Evolutionary conservation across 768 basidiomycete genomes (phyloP).

Genomic region (Favolaschia claudopus): DNA sequence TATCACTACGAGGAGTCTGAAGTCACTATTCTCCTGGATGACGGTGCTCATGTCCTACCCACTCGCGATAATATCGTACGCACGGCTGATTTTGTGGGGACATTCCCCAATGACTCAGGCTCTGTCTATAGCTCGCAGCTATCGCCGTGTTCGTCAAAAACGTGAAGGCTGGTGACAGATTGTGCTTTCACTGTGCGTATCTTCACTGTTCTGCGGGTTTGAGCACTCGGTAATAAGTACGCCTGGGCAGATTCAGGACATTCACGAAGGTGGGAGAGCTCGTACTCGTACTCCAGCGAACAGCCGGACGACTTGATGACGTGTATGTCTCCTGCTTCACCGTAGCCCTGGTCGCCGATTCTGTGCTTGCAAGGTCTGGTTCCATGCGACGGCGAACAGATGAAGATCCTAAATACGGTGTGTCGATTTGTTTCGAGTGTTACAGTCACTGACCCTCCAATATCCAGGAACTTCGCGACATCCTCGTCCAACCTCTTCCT

Average conservation of each 20-base stretch:
- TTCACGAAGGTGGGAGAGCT: conserved; percentile 8
- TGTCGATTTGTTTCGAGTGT: not conserved
- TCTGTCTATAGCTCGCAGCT: conserved; percentile 17
- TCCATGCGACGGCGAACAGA: conserved; percentile 10
- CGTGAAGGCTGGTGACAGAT: conserved; percentile 30
- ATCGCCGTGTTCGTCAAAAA: conserved; percentile 7
- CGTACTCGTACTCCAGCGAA: not conserved
- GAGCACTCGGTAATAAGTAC: not conserved
- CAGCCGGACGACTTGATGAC: conserved; percentile 26
- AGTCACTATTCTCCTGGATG: conserved; percentile 16
- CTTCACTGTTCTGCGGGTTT: not conserved
- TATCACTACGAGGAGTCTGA: conserved; percentile 1
- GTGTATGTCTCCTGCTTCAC: not conserved
- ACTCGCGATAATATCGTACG: conserved; percentile 15
- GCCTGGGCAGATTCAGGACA: conserved; percentile 20
- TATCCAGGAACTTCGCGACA: conserved; percentile 13
- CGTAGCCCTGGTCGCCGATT: not conserved
- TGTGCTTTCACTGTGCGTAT: conserved; percentile 33
- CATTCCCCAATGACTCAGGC: too few relatives aligned
- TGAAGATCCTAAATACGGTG: conserved; percentile 14
- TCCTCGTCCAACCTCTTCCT: conserved; percentile 20
- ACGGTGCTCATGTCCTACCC: conserved; percentile 3
- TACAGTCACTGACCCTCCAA: not conserved
- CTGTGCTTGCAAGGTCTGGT: conserved; percentile 3
- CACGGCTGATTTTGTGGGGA: not conserved